Percentiles rank a stretch among this genome's conserved stretches.
These are phyloP conservation scores for Pseudonitzschia multistriata DNA, from an alignment of 108 stramenopile species.

Conservation along the genomic window DNA sequence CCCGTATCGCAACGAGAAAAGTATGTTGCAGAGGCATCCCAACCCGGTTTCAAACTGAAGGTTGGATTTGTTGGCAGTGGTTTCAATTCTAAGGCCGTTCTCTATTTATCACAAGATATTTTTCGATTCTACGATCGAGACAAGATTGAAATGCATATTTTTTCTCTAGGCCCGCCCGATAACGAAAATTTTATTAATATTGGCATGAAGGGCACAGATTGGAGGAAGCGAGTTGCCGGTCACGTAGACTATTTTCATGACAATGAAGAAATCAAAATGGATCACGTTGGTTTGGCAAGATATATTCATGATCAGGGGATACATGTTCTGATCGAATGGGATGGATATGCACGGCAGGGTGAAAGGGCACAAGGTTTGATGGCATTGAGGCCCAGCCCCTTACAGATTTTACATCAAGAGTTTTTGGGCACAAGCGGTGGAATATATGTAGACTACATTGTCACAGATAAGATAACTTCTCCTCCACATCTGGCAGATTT, in stretches of 20 bases:
- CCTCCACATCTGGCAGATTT: constrained; percentile 50
- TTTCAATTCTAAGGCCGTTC: constrained; percentile 84
- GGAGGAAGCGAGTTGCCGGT: constrained; percentile 69
- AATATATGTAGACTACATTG: constrained; percentile 75
- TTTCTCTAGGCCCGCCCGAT: constrained; percentile 70
- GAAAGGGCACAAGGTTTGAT: constrained; percentile 79
- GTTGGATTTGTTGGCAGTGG: constrained; percentile 78
- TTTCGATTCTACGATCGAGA: constrained; percentile 81
- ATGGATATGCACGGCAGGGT: constrained; percentile 83
- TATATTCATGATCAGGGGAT: constrained; percentile 72
- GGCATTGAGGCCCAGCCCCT: constrained; percentile 74
- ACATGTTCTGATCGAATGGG: constrained; percentile 84
- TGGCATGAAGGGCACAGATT: constrained; percentile 84
- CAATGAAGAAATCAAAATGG: constrained; percentile 42
- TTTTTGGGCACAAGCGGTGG: constrained; percentile 82
- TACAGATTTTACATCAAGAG: constrained; percentile 85
- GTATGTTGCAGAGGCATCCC: constrained; percentile 36
- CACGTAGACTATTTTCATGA: constrained; percentile 82
- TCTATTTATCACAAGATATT: constrained; percentile 84
- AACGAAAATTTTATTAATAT: constrained; percentile 61
- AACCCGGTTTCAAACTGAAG: constrained; percentile 38
- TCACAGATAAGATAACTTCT: constrained; percentile 66
- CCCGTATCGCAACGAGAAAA: constrained; percentile 38
- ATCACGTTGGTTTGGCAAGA: constrained; percentile 70
- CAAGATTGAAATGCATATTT: constrained; percentile 77